Base-by-base conservation (phyloP, 2,329 filamentous ascomycete genomes). In the Ophiocordyceps robertsii region DNA sequence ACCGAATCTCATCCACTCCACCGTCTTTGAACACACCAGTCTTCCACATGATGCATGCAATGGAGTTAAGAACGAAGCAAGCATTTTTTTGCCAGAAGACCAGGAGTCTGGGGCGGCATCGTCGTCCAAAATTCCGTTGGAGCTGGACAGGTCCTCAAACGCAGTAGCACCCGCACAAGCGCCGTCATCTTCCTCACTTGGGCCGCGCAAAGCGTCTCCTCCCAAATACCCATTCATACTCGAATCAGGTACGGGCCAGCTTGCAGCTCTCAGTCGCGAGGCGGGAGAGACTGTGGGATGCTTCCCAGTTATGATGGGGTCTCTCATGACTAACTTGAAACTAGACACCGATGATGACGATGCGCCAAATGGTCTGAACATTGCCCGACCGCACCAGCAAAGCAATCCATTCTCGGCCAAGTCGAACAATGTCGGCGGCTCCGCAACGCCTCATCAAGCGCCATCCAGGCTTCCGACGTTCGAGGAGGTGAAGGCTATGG, bases 1-100 rank as follows among this genome's bases (percentile, higher is more conserved):
- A 3, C 67, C 74, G 3, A 62, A 73, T 24, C 61, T 77, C 19
- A 75, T 82, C 29, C 72, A 75, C 49, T 59, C 62, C 30, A 79
- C 73, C 2, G 60, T 78, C 11, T 74, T 62, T 40, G 68, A 70
- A 32, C 27, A 21, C 16, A 21, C 13, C 1, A 21, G 27, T 33
- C 32, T 24, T 11, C 30, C 24, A 9, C 47, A 48, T 37, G 14
- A 41, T 31, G 40, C 37, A 14, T 24, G 40, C 6, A 53, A 51
- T 13, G 46, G 51, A 29, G 30, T 41, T 10, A 37, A 37, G 6
- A 37, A 42, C 9, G 56, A 60, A 37, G 53, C 38, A 11, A 58
- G 58, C 37, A 51, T 61, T 4, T 61, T 61, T 36, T 51, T 61
- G 12, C 40, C 49, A 13, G 47, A 53, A 21, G 29, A 38, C n/a